Base-by-base conservation (phyloP, 768 basidiomycete genomes). In the Suillus subalutaceus region DNA sequence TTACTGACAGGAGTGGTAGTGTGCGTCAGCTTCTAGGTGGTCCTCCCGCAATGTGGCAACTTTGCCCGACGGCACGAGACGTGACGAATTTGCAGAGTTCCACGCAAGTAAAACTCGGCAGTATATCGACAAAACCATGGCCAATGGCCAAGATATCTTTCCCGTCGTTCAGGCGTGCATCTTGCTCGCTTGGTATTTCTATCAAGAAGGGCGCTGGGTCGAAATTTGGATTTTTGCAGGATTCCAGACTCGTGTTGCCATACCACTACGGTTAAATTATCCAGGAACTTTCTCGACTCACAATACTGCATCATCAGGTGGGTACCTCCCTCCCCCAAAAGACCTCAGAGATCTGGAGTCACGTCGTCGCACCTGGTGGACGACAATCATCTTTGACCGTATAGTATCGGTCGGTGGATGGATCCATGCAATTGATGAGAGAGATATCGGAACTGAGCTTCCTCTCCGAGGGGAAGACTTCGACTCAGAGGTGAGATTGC, bases 151-250 rank as follows among this genome's bases (percentile, higher is more conserved):
- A 75, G 90, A 94, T 70, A 94, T 94, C 64, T 93, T 95, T 75
- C 85, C 86, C 6, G 92, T 94, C 10, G 86, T 94, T 85, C 92
- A 94, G 74, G 93, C 93, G 7, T 93, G 93, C 72, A 90, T 90
- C 67, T 79, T 95, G 30, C 85, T 95, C 20, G 92, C 91, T 2
- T 95, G 93, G 93, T 94, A 93, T 77, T 94, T 94, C 70, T 95
- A 94, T 73, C 90, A 93, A 65, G 93, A 94, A 77, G 93, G 93
- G 3, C 84, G 92, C 63, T 86, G 93, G 93, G 93, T 94, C 10
- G 93, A 95, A 77, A 90, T 94, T 4, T 94, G 93, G 93, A 91
- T 94, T 48, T 93, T 93, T 77, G 92, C 93, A 23, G 91, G 86
- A 15, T 94, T 94, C 72, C 91, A 93, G 73, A 92, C 89, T 18